Evolutionary conservation across 768 basidiomycete species (phyloP), one percentile per base, ranked within the genome.

Genomic region (Harrya chromipes): DNA sequence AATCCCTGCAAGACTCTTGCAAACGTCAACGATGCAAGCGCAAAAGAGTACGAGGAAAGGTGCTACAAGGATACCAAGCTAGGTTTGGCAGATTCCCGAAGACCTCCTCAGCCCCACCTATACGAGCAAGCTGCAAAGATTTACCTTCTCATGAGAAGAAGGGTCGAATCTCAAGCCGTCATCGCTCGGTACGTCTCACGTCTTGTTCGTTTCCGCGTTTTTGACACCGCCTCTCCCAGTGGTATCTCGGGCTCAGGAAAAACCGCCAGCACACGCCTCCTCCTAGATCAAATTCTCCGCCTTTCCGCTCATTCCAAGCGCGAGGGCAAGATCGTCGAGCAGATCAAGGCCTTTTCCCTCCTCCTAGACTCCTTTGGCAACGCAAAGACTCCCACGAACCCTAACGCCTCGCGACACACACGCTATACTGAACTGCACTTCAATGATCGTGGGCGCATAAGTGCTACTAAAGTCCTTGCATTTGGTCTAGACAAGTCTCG

Each of bases 201-300:
- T 43, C 43, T 36, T 33, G 29, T 46, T 46, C 48, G n/a, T 37
- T 52, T 42, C 27, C 50, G 3, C 44, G 29, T 37, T 55, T 56
- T 50, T 64, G 40, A 60, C 49, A 24, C 48, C 20, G 7, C 33
- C 19, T 34, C 37, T 40, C 34, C 44, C 46, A 85, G 84, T 49
- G 84, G 84, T 17, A 73, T 83, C 52, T 82, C 83, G 13, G 83
- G 80, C 29, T 81, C 84, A 4, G 84, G 84, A 16, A 82, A 84
- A 60, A 72, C 79, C 0, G 70, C 73, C 51, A 79, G 72, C 47
- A 70, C 73, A 12, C 71, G 76, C 20, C 73, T 85, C 39, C 65
- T 85, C 52, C 66, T 77, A 27, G 75, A 79, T 51, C 84, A 85
- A 61, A 60, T 84, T 40, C 73, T 85, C 24, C 76, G 81, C 17